Percentiles rank a stretch among this genome's conserved stretches.
phyloP scores from a whole-genome alignment of 768 basidiomycete genomes.

The Lactarius sp. region DNA sequence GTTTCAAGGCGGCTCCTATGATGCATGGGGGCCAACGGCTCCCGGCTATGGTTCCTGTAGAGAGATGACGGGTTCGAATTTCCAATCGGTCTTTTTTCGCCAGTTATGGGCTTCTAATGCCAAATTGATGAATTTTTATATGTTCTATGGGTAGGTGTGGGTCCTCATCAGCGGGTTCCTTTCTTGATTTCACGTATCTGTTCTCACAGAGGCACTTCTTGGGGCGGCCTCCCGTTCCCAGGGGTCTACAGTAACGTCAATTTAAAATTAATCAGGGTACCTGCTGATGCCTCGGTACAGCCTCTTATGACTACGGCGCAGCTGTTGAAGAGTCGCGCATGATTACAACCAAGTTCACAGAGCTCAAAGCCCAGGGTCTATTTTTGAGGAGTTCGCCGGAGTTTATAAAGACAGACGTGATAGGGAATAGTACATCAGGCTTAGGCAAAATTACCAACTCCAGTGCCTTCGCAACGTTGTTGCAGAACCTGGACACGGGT shows the following conservation, averaged over 20 bases:
- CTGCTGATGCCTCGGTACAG: constrained; percentile 19
- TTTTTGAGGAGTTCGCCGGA: constrained; percentile 77
- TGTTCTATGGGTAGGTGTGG: constrained; percentile 63
- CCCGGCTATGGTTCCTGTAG: constrained; percentile 67
- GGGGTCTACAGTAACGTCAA: constrained; percentile 53
- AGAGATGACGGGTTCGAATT: constrained; percentile 63
- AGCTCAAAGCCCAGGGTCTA: constrained; percentile 71
- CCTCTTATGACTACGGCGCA: constrained; percentile 80
- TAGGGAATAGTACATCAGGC: constrained; percentile 57
- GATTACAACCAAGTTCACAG: constrained; percentile 63
- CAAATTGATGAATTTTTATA: constrained; percentile 80
- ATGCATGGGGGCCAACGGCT: constrained; percentile 74
- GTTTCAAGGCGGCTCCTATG: constrained; percentile 74
- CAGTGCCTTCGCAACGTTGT: constrained; percentile 52
- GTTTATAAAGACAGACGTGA: constrained; percentile 74
- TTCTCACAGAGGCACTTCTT: constrained; percentile 66
- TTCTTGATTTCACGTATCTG: background rate
- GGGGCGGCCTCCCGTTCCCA: constrained; percentile 76
- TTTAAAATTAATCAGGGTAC: background rate
- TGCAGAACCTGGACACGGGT: constrained; percentile 63
- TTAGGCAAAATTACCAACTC: constrained; percentile 40
- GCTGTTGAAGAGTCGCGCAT: constrained; percentile 64
- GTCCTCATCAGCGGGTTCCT: background rate
- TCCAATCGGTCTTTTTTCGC: constrained; percentile 75
- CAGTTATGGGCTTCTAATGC: constrained; percentile 77